Percentiles rank a stretch among this genome's conserved stretches.
Conservation (phyloP, 2,329 filamentous ascomycete genomes). For the Hypoxylon sp. region DNA sequence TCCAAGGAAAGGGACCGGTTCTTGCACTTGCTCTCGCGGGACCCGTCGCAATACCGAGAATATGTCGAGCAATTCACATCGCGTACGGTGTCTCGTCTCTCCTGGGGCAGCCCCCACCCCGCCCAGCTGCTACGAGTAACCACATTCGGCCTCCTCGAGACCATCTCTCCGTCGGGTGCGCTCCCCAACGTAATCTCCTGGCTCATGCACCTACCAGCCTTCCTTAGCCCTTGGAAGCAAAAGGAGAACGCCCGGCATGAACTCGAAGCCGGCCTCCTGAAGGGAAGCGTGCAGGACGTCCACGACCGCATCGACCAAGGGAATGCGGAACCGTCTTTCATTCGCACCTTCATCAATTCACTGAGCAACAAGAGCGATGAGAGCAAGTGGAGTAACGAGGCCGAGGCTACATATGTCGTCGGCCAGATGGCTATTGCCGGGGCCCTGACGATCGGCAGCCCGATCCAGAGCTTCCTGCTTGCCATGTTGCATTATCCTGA, state of each 20-base stretch:
- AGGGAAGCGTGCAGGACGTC: slow-evolving; percentile 55
- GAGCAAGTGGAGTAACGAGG: slow-evolving; percentile 49
- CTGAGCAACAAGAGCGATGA: slow-evolving; percentile 42
- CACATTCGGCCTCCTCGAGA: slow-evolving; percentile 60
- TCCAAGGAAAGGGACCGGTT: slow-evolving; percentile 60
- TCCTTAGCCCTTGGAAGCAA: slow-evolving; percentile 60
- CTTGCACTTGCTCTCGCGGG: slow-evolving; percentile 56
- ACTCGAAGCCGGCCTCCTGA: slow-evolving; percentile 56
- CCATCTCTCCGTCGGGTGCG: slow-evolving; percentile 60
- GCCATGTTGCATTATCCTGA: slow-evolving; percentile 57
- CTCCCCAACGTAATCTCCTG: slow-evolving; percentile 58
- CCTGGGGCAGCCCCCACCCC: slow-evolving; percentile 60
- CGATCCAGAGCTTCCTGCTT: slow-evolving; percentile 59
- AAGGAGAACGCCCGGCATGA: slow-evolving; percentile 57
- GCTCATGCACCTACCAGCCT: slow-evolving; percentile 55
- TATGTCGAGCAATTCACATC: slow-evolving; percentile 62
- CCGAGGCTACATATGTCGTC: slow-evolving; percentile 59
- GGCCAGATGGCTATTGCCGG: slow-evolving; percentile 63
- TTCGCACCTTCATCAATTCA: slow-evolving; percentile 56
- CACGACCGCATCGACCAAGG: slow-evolving; percentile 51
- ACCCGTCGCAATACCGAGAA: slow-evolving; percentile 59
- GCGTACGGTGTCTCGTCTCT: slow-evolving; percentile 60
- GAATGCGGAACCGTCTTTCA: slow-evolving; percentile 56
- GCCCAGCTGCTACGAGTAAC: slow-evolving; percentile 58
- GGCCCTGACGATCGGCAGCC: slow-evolving; percentile 59